A percentile compares a stretch with the other conserved stretches of the same genome.
These are phyloP conservation scores for Durotheca rogersii DNA, from an alignment of 495 filamentous ascomycete species.

Conservation along the genomic window DNA sequence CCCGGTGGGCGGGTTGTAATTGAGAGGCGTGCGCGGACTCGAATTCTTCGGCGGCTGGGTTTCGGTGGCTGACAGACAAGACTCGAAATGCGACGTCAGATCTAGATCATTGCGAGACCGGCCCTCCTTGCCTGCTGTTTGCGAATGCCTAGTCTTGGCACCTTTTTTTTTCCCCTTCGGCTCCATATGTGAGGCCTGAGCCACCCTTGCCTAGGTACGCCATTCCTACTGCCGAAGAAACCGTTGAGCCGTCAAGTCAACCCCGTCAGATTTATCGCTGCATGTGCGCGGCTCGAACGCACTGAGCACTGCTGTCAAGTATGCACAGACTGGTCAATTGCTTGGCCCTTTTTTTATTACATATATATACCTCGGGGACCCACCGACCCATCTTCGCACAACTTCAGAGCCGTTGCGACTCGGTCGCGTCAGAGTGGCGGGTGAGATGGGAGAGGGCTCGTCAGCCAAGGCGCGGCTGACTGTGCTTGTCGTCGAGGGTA, in stretches of 20 bases:
- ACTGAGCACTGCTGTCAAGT: not conserved
- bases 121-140: not conserved
- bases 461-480: constrained; percentile 26
- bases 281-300: constrained; percentile 12
- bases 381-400: no score
- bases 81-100: constrained; percentile 27
- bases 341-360: no score
- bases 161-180: not conserved
- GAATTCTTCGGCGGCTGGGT: constrained; percentile 6
- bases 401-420: not conserved
- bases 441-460: constrained; percentile 1
- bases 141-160: constrained; percentile 9
- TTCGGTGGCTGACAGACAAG: constrained; percentile 19
- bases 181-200: constrained; percentile 13
- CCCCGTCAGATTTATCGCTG: not conserved
- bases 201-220: constrained; percentile 15
- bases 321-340: not conserved
- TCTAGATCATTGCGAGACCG: constrained; percentile 18
- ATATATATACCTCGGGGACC: no score
- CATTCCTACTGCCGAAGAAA: not conserved
- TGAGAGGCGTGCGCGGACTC: not conserved
- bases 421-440: constrained; percentile 14
- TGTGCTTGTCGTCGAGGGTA: not conserved
- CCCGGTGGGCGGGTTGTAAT: not conserved
- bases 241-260: no score